phyloP scores from a whole-genome alignment of 257 asterid genomes.

The Solanum gracilifrons region DNA sequence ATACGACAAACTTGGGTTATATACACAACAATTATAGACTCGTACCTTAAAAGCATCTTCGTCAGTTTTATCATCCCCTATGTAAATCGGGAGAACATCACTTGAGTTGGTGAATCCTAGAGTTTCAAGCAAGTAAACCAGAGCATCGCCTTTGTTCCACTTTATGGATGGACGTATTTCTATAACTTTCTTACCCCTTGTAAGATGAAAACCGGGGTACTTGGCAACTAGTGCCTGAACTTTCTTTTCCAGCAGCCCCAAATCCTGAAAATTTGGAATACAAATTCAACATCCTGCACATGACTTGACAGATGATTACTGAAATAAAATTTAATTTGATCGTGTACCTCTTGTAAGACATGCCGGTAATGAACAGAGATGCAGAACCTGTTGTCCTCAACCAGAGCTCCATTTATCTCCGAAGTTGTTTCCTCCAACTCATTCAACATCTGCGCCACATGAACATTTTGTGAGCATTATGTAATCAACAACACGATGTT shows the following conservation, averaged over 20 bases:
- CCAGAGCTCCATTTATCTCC: constrained; percentile 43
- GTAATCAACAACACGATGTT: background rate
- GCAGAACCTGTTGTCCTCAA: constrained; percentile 80
- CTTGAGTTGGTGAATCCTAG: constrained; percentile 36
- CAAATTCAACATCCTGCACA: background rate
- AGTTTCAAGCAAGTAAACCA: constrained; percentile 47
- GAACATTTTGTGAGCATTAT: background rate
- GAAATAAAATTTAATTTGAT: background rate
- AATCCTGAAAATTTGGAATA: constrained; percentile 29
- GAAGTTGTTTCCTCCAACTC: constrained; percentile 32
- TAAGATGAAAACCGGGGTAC: constrained; percentile 37
- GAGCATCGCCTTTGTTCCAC: constrained; percentile 81
- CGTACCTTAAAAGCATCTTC: constrained; percentile 84
- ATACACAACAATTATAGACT: background rate
- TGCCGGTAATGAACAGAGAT: constrained; percentile 79
- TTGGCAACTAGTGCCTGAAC: constrained; percentile 21
- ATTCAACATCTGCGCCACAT: constrained; percentile 39
- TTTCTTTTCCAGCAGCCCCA: constrained; percentile 33
- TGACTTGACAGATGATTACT: background rate
- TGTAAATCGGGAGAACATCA: constrained; percentile 49
- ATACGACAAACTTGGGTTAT: background rate
- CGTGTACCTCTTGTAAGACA: constrained; percentile 42
- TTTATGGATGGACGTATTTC: constrained; percentile 76
- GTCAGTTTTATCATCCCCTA: constrained; percentile 78
- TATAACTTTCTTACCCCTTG: constrained; percentile 66